These are phyloP conservation scores for Trichosanthes cucumerina DNA, from an alignment of 306 rosid species.

Conservation along the genomic window DNA sequence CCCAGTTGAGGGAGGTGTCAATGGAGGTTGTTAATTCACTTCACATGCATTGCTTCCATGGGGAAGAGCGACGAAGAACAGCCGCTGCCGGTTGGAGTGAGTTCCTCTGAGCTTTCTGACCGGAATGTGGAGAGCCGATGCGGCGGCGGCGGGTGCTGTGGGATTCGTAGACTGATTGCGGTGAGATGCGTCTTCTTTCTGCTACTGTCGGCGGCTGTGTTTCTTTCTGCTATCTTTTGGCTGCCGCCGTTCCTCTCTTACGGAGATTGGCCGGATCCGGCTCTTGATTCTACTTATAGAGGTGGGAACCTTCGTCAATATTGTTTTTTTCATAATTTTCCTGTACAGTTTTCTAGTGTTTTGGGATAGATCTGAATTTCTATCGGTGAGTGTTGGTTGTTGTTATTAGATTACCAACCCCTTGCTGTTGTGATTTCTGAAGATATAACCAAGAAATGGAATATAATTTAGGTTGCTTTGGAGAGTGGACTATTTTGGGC, in stretches of 20 bases:
- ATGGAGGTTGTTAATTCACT: conserved; percentile 31
- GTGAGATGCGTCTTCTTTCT: conserved; percentile 58
- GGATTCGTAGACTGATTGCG: conserved; percentile 43
- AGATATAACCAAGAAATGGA: not conserved
- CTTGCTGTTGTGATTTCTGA: not conserved
- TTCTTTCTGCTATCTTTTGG: conserved; percentile 81
- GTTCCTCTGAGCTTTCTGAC: conserved; percentile 28
- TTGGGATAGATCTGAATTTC: conserved; percentile 31
- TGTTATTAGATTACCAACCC: not conserved
- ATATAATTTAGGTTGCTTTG: not conserved
- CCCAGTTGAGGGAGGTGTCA: conserved; percentile 16
- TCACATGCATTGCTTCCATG: conserved; percentile 50
- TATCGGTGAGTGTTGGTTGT: not conserved
- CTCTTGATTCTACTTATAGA: conserved; percentile 36
- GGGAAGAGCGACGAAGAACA: conserved; percentile 70
- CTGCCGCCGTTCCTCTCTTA: conserved; percentile 61
- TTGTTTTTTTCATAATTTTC: not conserved
- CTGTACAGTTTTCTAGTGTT: conserved; percentile 1
- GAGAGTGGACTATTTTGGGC: not conserved
- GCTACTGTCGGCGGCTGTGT: conserved; percentile 45
- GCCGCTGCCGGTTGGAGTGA: conserved; percentile 18
- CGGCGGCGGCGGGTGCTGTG: conserved; percentile 32
- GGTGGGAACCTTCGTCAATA: conserved; percentile 25
- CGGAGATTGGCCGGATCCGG: conserved; percentile 45
- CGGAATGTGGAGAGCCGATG: conserved; percentile 36